phyloP scores from a whole-genome alignment of 768 basidiomycete genomes.

The Tubosaeta brunneosetosa region DNA sequence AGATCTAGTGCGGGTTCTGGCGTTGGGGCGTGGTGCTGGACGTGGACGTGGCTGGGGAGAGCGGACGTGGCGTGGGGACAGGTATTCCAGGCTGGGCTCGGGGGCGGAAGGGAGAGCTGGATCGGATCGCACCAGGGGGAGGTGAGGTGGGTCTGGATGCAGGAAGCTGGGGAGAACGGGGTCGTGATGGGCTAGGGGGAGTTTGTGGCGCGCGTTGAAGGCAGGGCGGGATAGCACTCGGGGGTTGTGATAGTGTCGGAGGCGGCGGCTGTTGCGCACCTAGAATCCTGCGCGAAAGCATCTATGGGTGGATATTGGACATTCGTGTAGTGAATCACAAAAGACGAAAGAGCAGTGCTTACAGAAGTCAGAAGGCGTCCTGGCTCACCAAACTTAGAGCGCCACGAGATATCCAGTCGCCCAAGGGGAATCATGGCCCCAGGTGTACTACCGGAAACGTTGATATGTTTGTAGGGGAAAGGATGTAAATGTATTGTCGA shows the following conservation, averaged over 20 bases:
- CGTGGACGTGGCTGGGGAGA: conserved; percentile 31
- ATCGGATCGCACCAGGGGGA: conserved; percentile 41
- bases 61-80: conserved; percentile 18
- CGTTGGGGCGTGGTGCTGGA: conserved; percentile 14
- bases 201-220: conserved; percentile 53
- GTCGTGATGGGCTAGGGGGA: conserved; percentile 41
- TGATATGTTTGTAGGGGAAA: conserved; percentile 48
- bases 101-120: conserved; percentile 39
- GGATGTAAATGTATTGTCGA: conserved; percentile 84
- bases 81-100: conserved; percentile 29
- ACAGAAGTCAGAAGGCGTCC: conserved; percentile 83
- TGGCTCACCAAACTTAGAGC: conserved; percentile 78
- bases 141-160: conserved; percentile 56
- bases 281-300: conserved; percentile 79
- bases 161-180: conserved; percentile 54
- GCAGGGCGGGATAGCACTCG: conserved; percentile 72
- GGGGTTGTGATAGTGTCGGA: conserved; percentile 39
- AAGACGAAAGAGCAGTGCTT: conserved; percentile 13
- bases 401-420: conserved; percentile 86
- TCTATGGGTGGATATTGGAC: conserved; percentile 28
- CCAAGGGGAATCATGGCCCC: conserved; percentile 78
- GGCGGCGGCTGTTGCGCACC: conserved; percentile 34
- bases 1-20: conserved; percentile 35
- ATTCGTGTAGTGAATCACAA: background rate
- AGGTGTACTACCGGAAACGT: conserved; percentile 50